A percentile compares a stretch with the other conserved stretches of the same genome.
phyloP scores from a whole-genome alignment of 768 basidiomycete genomes.

The Ramaria sp. region DNA sequence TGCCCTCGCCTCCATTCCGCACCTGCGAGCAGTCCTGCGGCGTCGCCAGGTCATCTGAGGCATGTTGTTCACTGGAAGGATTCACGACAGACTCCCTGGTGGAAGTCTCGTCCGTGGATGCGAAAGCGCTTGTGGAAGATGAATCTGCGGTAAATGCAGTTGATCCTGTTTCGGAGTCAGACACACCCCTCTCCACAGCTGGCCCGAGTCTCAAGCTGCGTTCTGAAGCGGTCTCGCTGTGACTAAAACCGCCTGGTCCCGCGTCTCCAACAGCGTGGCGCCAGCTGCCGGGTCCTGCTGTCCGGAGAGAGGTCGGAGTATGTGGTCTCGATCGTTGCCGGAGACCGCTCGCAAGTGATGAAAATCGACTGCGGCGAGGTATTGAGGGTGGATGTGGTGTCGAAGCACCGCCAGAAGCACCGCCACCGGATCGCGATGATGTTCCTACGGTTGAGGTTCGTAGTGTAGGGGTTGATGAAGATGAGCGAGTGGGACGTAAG shows the following conservation, averaged over 20 bases:
- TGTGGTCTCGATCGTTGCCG: constrained; percentile 4
- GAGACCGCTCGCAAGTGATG: constrained; percentile 5
- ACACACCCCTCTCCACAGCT: background rate
- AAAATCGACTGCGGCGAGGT: constrained; percentile 19
- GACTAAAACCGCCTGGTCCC: background rate
- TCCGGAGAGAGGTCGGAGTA: constrained; percentile 1
- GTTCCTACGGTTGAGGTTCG: constrained; percentile 11
- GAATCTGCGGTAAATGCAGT: background rate
- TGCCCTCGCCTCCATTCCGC: background rate
- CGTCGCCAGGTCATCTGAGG: background rate
- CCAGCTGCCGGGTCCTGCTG: background rate
- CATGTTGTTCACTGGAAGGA: background rate
- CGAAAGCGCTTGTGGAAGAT: background rate
- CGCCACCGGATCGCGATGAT: constrained; percentile 21
- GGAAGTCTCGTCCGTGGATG: background rate
- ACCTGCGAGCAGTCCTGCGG: background rate
- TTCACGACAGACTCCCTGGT: background rate
- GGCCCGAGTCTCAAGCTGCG: background rate
- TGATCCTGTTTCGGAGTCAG: background rate
- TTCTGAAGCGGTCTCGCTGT: background rate
- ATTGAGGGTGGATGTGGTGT: constrained; percentile 16
- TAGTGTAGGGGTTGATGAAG: constrained; percentile 10
- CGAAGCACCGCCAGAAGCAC: constrained; percentile 25
- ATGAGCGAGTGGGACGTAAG: constrained; percentile 10
- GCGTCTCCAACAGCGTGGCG: background rate